Evolutionary conservation across 768 basidiomycete genomes (phyloP).

Genomic region (Russula dissimulans): DNA sequence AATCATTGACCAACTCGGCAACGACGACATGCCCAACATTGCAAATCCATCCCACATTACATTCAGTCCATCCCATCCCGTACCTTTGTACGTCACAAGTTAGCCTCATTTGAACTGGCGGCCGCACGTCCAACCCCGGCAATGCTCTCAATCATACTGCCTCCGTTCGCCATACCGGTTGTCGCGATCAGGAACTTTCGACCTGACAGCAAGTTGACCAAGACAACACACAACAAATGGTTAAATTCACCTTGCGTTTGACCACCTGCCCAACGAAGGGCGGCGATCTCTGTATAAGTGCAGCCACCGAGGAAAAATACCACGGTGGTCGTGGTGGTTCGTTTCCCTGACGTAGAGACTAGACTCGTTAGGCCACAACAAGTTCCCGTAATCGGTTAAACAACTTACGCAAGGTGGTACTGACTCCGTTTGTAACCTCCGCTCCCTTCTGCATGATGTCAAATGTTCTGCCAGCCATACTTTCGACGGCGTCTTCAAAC

Average conservation of each 20-base stretch:
- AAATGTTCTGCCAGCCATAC: slow-evolving; percentile 78
- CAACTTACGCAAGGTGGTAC: slow-evolving; percentile 31
- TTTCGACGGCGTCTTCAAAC: slow-evolving; percentile 80
- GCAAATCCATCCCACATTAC: neutral
- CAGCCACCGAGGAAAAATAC: slow-evolving; percentile 97
- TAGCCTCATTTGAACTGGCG: slow-evolving; percentile 36
- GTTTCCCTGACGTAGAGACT: slow-evolving; percentile 36
- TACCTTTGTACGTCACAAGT: slow-evolving; percentile 26
- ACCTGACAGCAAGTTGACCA: slow-evolving; percentile 36
- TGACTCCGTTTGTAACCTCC: slow-evolving; percentile 23
- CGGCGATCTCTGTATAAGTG: slow-evolving; percentile 95
- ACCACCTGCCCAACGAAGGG: slow-evolving; percentile 82
- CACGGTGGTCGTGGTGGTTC: slow-evolving; percentile 67
- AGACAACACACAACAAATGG: neutral
- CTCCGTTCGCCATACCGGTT: slow-evolving; percentile 82
- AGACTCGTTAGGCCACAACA: neutral
- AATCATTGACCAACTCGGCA: neutral
- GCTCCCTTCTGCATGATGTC: slow-evolving; percentile 54
- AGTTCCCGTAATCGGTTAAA: neutral
- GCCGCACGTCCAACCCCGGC: slow-evolving; percentile 34
- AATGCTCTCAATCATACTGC: slow-evolving; percentile 60
- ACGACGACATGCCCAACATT: neutral
- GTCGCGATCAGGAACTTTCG: slow-evolving; percentile 86
- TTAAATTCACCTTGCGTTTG: slow-evolving; percentile 62
- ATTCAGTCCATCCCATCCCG: neutral